Evolutionary conservation across 768 basidiomycete species (phyloP).

Genomic region (Russula compacta): DNA sequence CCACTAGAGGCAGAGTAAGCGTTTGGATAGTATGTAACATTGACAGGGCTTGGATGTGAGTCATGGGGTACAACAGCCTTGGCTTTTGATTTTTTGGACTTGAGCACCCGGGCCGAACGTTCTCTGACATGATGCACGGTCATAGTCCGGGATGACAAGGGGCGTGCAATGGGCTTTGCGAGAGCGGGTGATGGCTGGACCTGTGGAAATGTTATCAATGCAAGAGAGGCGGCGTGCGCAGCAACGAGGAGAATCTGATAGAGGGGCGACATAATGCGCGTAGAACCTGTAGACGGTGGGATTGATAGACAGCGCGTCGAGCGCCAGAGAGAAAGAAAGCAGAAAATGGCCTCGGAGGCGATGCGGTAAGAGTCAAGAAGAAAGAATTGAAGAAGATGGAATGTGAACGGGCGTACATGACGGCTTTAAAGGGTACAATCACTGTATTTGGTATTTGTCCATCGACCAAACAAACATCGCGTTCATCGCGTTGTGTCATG

Average conservation of each 20-base stretch:
- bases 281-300: constrained; percentile 20
- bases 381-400: constrained; percentile 5
- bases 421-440: constrained; percentile 1
- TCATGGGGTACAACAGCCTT: not conserved
- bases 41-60: not conserved
- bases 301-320: constrained; percentile 24
- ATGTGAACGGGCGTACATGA: not conserved
- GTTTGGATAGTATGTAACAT: not conserved
- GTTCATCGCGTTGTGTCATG: constrained; percentile 3
- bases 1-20: not conserved
- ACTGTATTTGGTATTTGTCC: constrained; percentile 17
- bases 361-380: not conserved
- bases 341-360: not conserved
- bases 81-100: constrained; percentile 5
- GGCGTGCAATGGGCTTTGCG: constrained; percentile 24
- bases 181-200: constrained; percentile 19
- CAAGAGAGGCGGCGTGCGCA: constrained; percentile 34
- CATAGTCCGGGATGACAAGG: constrained; percentile 17
- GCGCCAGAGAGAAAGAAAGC: constrained; percentile 2
- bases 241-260: constrained; percentile 33
- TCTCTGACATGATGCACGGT: constrained; percentile 19
- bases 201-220: constrained; percentile 27
- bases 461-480: constrained; percentile 15
- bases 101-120: constrained; percentile 12
- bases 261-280: constrained; percentile 28